phyloP scores from a whole-genome alignment of 176 grass and related monocot species.

The Aegilops sharonensis region DNA sequence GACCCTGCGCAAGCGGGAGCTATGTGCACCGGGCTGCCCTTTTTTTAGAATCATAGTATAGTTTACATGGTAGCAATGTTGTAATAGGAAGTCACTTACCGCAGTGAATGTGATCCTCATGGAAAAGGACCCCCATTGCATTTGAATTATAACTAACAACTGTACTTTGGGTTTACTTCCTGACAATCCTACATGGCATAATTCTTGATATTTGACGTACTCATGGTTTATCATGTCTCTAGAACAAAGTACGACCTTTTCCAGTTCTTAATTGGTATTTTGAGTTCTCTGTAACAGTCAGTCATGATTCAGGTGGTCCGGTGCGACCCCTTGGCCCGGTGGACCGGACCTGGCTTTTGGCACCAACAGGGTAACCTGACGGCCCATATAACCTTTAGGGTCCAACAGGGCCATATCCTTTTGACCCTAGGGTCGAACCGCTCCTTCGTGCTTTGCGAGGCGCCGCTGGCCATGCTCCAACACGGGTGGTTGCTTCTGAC shows the following conservation, averaged over 20 bases:
- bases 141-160: not conserved
- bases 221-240: not conserved
- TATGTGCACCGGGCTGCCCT: no score
- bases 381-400: no score
- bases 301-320: no score
- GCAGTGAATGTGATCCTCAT: not conserved
- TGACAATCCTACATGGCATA: not conserved
- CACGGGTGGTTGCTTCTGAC: no score
- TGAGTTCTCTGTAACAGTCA: not conserved
- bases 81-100: conserved; percentile 1
- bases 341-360: no score
- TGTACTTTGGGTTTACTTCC: conserved; percentile 9
- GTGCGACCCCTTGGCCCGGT: no score
- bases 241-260: not conserved
- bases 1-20: no score
- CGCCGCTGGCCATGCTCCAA: no score
- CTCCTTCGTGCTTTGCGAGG: no score
- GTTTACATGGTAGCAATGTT: conserved; percentile 11
- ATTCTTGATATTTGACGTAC: not conserved
- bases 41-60: conserved; percentile 4
- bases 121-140: not conserved
- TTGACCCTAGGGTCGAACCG: no score
- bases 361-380: no score
- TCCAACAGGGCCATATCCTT: no score
- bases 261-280: conserved; percentile 10